phyloP scores from a whole-genome alignment of 2,329 filamentous ascomycete species.

The Zasmidium citrigriseum region DNA sequence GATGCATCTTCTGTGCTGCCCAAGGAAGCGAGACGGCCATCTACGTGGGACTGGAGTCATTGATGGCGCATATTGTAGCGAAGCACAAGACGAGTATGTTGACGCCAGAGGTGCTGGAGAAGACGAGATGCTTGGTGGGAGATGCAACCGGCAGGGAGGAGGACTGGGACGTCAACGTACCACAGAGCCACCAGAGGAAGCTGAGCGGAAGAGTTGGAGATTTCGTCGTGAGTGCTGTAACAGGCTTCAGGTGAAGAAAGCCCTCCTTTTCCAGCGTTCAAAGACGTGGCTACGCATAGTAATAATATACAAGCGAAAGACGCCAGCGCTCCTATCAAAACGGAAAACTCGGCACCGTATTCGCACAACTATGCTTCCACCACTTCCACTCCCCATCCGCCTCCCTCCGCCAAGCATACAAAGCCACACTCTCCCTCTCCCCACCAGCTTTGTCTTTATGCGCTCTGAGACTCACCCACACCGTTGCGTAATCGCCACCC shows the following conservation, averaged over 20 bases:
- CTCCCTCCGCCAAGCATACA: too few relatives aligned
- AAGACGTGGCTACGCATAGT: too few relatives aligned
- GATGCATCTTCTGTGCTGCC: constrained; percentile 23
- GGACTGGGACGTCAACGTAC: constrained; percentile 6
- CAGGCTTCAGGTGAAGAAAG: neutral
- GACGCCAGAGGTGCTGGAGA: constrained; percentile 29
- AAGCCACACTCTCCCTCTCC: too few relatives aligned
- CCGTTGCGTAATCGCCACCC: too few relatives aligned
- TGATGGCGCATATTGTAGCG: constrained; percentile 41
- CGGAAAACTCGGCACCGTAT: too few relatives aligned
- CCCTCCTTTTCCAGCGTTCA: too few relatives aligned
- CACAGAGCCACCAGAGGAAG: neutral
- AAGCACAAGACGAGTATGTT: constrained; percentile 37
- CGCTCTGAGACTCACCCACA: too few relatives aligned
- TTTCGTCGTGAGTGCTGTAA: constrained; percentile 1
- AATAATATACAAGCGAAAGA: too few relatives aligned
- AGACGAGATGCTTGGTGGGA: constrained; percentile 39
- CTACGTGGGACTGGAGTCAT: constrained; percentile 8
- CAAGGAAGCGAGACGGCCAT: constrained; percentile 7
- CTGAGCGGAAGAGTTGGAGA: neutral
- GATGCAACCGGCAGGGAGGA: constrained; percentile 34
- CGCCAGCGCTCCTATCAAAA: too few relatives aligned
- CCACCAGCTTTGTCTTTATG: too few relatives aligned
- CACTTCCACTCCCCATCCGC: too few relatives aligned
- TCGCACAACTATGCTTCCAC: too few relatives aligned